Conservation (phyloP, 768 basidiomycete genomes). For the Glaciozyma antarctica region DNA sequence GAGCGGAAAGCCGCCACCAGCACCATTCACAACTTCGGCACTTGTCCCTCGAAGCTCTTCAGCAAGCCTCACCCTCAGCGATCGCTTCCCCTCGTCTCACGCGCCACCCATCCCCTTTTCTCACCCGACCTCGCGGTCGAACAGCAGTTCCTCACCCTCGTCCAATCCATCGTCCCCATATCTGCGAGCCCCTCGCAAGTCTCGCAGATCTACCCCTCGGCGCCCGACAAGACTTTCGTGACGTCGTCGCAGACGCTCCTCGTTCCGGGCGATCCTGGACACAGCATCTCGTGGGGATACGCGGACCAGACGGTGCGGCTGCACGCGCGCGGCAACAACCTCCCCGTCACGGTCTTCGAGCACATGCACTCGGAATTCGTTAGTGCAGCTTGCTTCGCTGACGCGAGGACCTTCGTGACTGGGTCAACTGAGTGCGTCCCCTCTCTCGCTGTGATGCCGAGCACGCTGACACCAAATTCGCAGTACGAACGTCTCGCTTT, state of each 20-base stretch:
- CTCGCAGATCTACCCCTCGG: not conserved
- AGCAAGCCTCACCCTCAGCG: slow-evolving; percentile 62
- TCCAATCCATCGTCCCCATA: slow-evolving; percentile 7
- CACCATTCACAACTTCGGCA: slow-evolving; percentile 89
- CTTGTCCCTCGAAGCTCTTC: slow-evolving; percentile 77
- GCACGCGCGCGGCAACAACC: not conserved
- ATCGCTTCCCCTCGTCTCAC: slow-evolving; percentile 37
- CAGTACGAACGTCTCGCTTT: slow-evolving; percentile 2
- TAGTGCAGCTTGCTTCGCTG: slow-evolving; percentile 2
- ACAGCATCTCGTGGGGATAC: slow-evolving; percentile 4
- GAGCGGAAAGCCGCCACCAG: slow-evolving; percentile 88
- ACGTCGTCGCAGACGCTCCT: not conserved
- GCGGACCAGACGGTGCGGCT: not conserved
- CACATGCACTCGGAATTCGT: not conserved
- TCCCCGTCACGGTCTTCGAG: slow-evolving; percentile 1
- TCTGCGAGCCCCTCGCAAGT: not conserved
- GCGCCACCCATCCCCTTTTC: slow-evolving; percentile 1
- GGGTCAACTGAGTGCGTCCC: slow-evolving; percentile 1
- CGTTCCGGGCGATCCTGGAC: not conserved
- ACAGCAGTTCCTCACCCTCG: not conserved
- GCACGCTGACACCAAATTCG: not conserved
- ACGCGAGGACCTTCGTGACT: not conserved
- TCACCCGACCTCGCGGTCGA: slow-evolving; percentile 2
- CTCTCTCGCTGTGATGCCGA: fast-evolving
- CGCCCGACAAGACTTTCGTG: slow-evolving; percentile 2